These are phyloP conservation scores for Agarophyton chilense DNA, from an alignment of 23 red algal genomes.

Conservation along the genomic window DNA sequence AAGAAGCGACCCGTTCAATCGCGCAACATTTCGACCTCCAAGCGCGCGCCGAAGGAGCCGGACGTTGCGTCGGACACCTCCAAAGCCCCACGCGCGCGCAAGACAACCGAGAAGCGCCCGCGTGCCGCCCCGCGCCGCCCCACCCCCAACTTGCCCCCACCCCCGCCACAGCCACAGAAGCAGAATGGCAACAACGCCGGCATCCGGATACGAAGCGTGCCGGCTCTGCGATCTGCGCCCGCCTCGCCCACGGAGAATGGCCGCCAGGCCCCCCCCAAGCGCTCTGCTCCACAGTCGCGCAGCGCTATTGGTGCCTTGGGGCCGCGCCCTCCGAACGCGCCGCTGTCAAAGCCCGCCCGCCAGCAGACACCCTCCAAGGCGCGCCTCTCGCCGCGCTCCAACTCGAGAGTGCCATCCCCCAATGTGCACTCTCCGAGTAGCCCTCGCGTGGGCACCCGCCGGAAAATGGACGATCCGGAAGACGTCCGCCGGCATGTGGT, in stretches of 20 bases:
- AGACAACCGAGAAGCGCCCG: conserved; percentile 18
- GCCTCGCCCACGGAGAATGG: conserved; percentile 3
- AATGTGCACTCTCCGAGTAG: conserved; percentile 3
- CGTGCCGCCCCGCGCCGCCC: background rate
- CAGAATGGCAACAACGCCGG: background rate
- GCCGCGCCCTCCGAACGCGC: background rate
- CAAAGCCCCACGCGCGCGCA: background rate
- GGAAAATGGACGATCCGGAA: background rate
- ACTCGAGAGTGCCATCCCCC: background rate
- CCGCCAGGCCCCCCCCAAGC: background rate
- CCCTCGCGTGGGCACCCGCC: background rate
- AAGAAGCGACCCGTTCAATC: background rate
- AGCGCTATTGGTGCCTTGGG: background rate
- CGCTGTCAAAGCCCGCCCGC: background rate
- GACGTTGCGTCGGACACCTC: no score
- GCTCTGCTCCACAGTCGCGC: background rate
- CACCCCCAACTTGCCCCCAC: background rate
- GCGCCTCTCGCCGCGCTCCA: background rate
- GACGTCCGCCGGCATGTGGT: conserved; percentile 5
- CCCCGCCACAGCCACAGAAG: background rate
- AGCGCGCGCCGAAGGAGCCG: background rate
- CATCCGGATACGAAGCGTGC: conserved; percentile 5
- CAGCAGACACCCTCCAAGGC: background rate
- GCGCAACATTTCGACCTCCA: background rate
- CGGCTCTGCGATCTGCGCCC: conserved; percentile 4